Conservation (phyloP, 1,284 basidiomycete genomes). For the Meira miltonrushii region DNA sequence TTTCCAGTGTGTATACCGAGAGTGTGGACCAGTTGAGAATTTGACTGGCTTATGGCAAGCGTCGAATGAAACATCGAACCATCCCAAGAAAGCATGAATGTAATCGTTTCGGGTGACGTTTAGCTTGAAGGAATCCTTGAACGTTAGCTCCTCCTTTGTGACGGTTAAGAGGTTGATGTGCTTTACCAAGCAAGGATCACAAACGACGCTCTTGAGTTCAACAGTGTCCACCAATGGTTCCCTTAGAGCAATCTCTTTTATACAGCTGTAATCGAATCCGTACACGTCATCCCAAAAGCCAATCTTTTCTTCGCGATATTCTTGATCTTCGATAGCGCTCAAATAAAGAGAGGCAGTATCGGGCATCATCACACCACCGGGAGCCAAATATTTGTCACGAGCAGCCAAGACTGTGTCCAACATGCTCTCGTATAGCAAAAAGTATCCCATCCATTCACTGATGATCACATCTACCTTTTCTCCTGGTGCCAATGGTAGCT, state of each 20-base stretch:
- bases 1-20: slow-evolving; percentile 53
- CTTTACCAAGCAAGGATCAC: slow-evolving; percentile 48
- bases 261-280: slow-evolving; percentile 98
- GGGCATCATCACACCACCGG: slow-evolving; percentile 88
- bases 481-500: slow-evolving; percentile 53
- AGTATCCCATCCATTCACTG: slow-evolving; percentile 92
- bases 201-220: slow-evolving; percentile 50
- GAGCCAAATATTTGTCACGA: slow-evolving; percentile 84
- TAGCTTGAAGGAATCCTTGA: slow-evolving; percentile 74
- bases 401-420: slow-evolving; percentile 95
- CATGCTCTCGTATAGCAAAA: slow-evolving; percentile 92
- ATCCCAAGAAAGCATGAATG: slow-evolving; percentile 96
- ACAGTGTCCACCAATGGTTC: slow-evolving; percentile 98
- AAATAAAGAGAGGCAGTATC: slow-evolving; percentile 89
- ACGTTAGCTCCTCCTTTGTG: slow-evolving; percentile 90
- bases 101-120: slow-evolving; percentile 82
- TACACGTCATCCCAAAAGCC: slow-evolving; percentile 96
- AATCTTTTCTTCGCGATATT: slow-evolving; percentile 99
- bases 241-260: slow-evolving; percentile 94
- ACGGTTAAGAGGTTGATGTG: slow-evolving; percentile 80
- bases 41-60: slow-evolving; percentile 93
- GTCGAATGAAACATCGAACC: slow-evolving; percentile 96
- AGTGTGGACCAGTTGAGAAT: slow-evolving; percentile 51
- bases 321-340: slow-evolving; percentile 96
- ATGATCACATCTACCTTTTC: slow-evolving; percentile 83